phyloP scores from a whole-genome alignment of 768 basidiomycete genomes.

The Mycena maculata region DNA sequence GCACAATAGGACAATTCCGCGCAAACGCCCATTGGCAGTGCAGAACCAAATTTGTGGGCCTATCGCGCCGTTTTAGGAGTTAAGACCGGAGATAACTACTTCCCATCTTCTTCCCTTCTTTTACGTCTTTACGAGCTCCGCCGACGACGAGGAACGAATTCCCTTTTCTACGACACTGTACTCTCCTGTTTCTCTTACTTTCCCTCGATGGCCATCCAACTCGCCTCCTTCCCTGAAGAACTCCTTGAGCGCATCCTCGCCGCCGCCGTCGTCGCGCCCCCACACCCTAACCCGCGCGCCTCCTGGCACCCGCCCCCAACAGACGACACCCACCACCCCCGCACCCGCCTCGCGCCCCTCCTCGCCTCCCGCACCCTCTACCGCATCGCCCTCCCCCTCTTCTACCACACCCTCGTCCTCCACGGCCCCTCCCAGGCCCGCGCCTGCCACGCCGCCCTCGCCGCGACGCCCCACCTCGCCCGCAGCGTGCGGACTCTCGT shows the following conservation, averaged over 20 bases:
- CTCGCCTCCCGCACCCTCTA: conserved; percentile 63
- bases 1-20: no score
- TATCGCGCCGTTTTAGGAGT: no score
- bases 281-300: conserved; percentile 37
- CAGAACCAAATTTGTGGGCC: no score
- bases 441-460: conserved; percentile 53
- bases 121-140: no score
- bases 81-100: no score
- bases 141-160: no score
- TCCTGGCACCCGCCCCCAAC: conserved; percentile 39
- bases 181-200: no score
- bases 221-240: conserved; percentile 44
- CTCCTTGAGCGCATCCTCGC: conserved; percentile 60
- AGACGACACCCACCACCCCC: conserved; percentile 11
- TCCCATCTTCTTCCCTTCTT: no score
- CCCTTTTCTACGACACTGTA: no score
- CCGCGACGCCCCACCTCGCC: conserved; percentile 51
- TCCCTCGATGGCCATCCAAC: no score
- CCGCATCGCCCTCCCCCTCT: conserved; percentile 67
- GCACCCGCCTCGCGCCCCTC: conserved; percentile 53
- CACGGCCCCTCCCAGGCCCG: conserved; percentile 52
- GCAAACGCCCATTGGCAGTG: no score
- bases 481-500: conserved; percentile 54
- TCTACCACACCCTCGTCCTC: conserved; percentile 66
- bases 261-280: conserved; percentile 41